Evolutionary conservation across 371 early-diverging fungal species (phyloP), one percentile per base, ranked within the genome.

Genomic region (Saksenaea vasiformis): DNA sequence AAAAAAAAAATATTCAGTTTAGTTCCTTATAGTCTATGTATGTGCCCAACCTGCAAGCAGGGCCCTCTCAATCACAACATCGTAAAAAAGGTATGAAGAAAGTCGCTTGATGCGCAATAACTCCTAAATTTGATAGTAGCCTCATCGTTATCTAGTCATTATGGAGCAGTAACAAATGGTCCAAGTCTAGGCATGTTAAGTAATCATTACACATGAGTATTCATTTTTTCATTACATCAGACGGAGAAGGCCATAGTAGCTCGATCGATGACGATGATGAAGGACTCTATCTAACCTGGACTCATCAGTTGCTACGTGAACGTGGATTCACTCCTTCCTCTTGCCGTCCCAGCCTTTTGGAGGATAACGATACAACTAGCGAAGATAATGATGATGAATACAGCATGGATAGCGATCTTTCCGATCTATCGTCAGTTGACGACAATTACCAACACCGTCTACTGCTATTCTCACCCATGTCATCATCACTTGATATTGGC

Each of bases 281-380:
- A 47, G 71, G 79, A 1, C 62, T 79, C 2, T 79, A 79, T 62
- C 54, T 79, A 35, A 56, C 69, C 19, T 79, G 75, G 75, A 79
- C 77, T 27, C 74, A 79, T 61, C 77, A 79, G 61, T 47, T 79
- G 19, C 31, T 79, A 31, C 68, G 67, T 53, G 74, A 79, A 53
- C 67, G 61, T 59, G 77, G 72, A 1, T 69, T 69, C 54, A 56
- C 57, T 1, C 71, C 69, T 13, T 44, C 63, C 3, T 63, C 69
- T 3, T 70, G 68, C 39, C 60, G 58, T 26, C 51, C 51, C 22
- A 47, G 51, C 22, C 11, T 58, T 34, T 22, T 22, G 24, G 51
- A 47, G 11, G 51, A 22, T 22, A 22, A 22, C 22, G 51, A 26
- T 22, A 19, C 22, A 5, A 9, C 24, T 22, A 47, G 51, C 2